phyloP scores from a whole-genome alignment of 2,329 filamentous ascomycete species.

The Sphaceloma murrayae region DNA sequence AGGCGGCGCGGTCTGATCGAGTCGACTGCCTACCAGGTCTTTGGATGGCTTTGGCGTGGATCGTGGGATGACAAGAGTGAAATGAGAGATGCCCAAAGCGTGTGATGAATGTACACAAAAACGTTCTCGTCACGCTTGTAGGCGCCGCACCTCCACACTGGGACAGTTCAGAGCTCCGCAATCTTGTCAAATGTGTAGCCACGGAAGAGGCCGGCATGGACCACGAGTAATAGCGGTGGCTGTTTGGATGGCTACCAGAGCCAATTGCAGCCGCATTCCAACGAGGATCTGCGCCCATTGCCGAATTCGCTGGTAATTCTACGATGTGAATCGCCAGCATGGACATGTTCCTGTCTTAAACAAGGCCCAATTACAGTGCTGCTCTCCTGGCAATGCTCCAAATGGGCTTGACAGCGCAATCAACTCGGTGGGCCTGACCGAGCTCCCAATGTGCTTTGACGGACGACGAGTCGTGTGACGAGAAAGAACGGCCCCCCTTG shows the following conservation, averaged over 20 bases:
- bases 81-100: background rate
- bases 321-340: conserved; percentile 12
- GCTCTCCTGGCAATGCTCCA: conserved; percentile 11
- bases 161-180: background rate
- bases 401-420: conserved; percentile 9
- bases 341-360: background rate
- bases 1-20: no score
- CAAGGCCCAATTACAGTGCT: conserved; percentile 2
- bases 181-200: no score
- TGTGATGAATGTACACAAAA: background rate
- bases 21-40: no score
- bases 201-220: conserved; percentile 3
- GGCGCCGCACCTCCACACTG: background rate
- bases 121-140: conserved; percentile 9
- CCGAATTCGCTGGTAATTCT: conserved; percentile 9
- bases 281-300: background rate
- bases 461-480: conserved; percentile 12
- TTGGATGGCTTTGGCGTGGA: background rate
- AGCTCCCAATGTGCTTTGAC: conserved; percentile 1
- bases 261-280: conserved; percentile 1
- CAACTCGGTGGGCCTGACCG: conserved; percentile 8
- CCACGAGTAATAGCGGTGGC: conserved; percentile 9
- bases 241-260: background rate
- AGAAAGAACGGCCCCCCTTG: no score
- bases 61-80: background rate